Evolutionary conservation across 331 rosid species (phyloP), one percentile per base, ranked within the genome.

Genomic region (Quercus lobata): DNA sequence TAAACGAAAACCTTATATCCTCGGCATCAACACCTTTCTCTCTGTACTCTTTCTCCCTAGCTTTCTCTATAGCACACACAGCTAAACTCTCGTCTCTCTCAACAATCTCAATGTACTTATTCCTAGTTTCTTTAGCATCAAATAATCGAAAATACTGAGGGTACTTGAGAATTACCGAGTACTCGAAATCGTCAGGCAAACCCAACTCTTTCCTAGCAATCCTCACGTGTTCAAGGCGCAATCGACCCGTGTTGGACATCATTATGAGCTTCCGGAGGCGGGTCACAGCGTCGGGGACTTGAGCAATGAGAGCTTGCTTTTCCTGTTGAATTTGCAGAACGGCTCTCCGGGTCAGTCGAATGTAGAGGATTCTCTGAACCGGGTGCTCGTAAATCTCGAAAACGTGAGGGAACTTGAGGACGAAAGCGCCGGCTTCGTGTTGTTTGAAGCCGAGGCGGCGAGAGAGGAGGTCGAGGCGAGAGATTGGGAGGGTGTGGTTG

Each of bases 331-430:
- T 89, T 81, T 94, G 97, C 80, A 91, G 90, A 57, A 86, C 75
- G 75, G 97, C 92, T 69, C 81, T 89, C 4, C 97, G 92, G 72
- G 97, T 86, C 16, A 92, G 70, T 19, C 97, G 88, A 84, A 92
- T 91, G 69, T 82, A 92, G 61, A 92, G 92, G 68, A 94, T 81
- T 65, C 97, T 87, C 80, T 91, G 97, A 44, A 92, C 96, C 0
- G 98, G 97, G 83, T 94, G 98, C 82, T 94, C 97, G 65, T 88
- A 94, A 57, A 94, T 78, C 35, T 94, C 97, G 29, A 94, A 92
- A 0, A 94, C 88, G 60, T 92, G 96, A 0, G 98, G 97, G 85
- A 92, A 94, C 66, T 91, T 92, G 71, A 94, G 94, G 5, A 92
- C 29, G 75, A 92, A 94, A 19, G 90, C 89, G 11, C 94, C 91